phyloP scores from a whole-genome alignment of 2,329 filamentous ascomycete species.

The Pseudogymnoascus verrucosus region DNA sequence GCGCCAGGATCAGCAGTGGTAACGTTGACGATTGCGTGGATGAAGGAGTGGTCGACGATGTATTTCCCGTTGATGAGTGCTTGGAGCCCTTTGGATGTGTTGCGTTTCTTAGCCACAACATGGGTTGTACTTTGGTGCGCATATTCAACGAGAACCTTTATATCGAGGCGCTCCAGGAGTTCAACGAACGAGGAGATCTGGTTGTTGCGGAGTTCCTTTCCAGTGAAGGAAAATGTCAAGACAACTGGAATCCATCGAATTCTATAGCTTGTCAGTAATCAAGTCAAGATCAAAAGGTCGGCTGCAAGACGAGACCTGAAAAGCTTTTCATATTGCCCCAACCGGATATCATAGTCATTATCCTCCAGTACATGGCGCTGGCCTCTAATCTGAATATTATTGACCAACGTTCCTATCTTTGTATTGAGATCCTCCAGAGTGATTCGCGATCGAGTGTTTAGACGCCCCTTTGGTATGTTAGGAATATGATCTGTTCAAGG shows the following conservation, averaged over 20 bases:
- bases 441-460: conserved; percentile 51
- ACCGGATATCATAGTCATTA: conserved; percentile 55
- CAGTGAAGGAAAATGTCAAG: conserved; percentile 72
- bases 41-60: conserved; percentile 65
- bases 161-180: conserved; percentile 73
- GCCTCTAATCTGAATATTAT: conserved; percentile 63
- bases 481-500: conserved; percentile 9
- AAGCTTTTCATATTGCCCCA: conserved; percentile 61
- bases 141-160: conserved; percentile 75
- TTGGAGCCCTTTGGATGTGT: conserved; percentile 79
- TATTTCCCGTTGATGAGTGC: conserved; percentile 74
- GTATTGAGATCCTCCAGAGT: conserved; percentile 73
- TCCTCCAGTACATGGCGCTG: conserved; percentile 47
- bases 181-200: conserved; percentile 54
- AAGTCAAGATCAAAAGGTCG: neutral
- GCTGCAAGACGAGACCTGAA: conserved; percentile 41
- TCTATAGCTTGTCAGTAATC: conserved; percentile 34
- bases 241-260: conserved; percentile 73
- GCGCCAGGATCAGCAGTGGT: conserved; percentile 41
- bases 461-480: conserved; percentile 15
- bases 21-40: conserved; percentile 62
- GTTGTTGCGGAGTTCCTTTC: conserved; percentile 60
- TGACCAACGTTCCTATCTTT: conserved; percentile 73
- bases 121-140: conserved; percentile 68
- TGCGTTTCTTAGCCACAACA: conserved; percentile 80